Conservation (phyloP, 306 rosid genomes). For the Corylus avellana region DNA sequence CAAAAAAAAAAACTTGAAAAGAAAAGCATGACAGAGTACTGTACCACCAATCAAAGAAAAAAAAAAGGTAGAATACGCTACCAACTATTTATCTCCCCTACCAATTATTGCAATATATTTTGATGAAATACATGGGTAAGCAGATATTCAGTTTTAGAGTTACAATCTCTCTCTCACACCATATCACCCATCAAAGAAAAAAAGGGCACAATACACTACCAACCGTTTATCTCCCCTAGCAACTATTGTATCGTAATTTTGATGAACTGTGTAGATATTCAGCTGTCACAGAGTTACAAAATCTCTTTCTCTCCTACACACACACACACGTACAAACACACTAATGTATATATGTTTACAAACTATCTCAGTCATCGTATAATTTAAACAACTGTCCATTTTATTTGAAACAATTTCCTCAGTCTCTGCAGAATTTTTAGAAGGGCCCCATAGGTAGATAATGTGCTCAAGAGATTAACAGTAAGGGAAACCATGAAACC, state of each 20-base stretch:
- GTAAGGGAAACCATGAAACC: neutral
- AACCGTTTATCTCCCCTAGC: neutral
- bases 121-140: neutral
- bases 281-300: neutral
- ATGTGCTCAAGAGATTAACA: neutral
- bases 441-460: neutral
- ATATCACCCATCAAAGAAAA: too few species aligned
- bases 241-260: neutral
- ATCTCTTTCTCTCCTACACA: neutral
- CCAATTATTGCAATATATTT: neutral
- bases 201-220: too few species aligned
- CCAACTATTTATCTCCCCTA: neutral
- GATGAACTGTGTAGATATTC: neutral
- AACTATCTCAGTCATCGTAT: too few species aligned
- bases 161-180: neutral
- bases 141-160: neutral
- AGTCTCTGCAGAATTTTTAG: neutral
- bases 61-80: neutral
- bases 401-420: too few species aligned
- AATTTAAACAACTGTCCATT: too few species aligned
- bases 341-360: neutral
- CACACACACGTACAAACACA: neutral
- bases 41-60: too few species aligned
- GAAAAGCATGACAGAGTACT: neutral
- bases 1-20: slow-evolving; percentile 6